Percentiles rank a stretch among this genome's conserved stretches.
Evolutionary conservation across 106 monocot genomes (phyloP).

Genomic region (Iris macrosiphon): DNA sequence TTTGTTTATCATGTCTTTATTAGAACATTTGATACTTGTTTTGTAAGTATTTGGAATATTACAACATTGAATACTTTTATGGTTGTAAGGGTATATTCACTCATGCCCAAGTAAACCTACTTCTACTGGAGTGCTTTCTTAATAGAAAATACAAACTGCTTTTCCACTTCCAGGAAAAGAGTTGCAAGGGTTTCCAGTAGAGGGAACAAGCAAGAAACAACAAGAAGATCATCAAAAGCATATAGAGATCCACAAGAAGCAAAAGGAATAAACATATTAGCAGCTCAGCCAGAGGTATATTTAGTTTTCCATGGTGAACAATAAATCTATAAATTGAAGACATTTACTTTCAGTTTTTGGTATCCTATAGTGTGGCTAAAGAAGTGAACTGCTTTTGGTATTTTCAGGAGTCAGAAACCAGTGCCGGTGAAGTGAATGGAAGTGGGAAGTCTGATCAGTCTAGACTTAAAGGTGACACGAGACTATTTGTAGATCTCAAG

Average conservation of each 20-base stretch:
- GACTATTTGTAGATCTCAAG: slow-evolving; percentile 54
- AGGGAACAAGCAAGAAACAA: slow-evolving; percentile 35
- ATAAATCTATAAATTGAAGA: too few species aligned
- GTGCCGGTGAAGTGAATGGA: slow-evolving; percentile 17
- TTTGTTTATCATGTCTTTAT: neutral
- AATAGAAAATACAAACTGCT: too few species aligned
- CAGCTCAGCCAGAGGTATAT: slow-evolving; percentile 45
- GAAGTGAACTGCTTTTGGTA: neutral
- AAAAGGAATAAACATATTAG: slow-evolving; percentile 21
- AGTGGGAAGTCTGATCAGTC: slow-evolving; percentile 24
- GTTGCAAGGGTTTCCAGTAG: slow-evolving; percentile 18
- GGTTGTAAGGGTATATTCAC: too few species aligned
- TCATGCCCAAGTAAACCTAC: too few species aligned
- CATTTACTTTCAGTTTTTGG: too few species aligned
- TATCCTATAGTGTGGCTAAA: too few species aligned
- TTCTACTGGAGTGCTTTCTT: too few species aligned
- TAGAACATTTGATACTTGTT: too few species aligned
- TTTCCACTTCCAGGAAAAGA: slow-evolving; percentile 33
- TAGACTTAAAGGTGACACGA: slow-evolving; percentile 25
- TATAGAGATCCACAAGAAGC: slow-evolving; percentile 31
- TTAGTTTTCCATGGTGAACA: too few species aligned
- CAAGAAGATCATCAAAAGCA: slow-evolving; percentile 42
- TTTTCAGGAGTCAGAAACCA: slow-evolving; percentile 32
- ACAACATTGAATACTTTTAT: too few species aligned
- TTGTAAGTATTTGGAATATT: too few species aligned